Percentiles rank a stretch among this genome's conserved stretches.
These are phyloP conservation scores for Didymella pomorum DNA, from an alignment of 2,329 filamentous ascomycete species.

Conservation along the genomic window DNA sequence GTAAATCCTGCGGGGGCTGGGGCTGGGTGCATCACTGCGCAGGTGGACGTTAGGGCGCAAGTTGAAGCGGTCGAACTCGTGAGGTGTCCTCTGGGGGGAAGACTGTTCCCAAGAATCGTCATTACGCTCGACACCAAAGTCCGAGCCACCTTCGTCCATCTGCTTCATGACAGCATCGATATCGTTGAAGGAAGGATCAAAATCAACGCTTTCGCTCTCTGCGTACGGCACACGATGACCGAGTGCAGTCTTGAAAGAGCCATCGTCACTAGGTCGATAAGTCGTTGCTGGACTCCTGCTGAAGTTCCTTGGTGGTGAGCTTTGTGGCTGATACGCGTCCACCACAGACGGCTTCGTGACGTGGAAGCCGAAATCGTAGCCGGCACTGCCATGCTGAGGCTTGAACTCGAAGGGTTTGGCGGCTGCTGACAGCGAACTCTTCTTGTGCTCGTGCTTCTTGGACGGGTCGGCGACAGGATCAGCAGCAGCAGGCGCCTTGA, in stretches of 20 bases:
- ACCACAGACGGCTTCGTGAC: slow-evolving; percentile 49
- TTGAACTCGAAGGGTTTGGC: slow-evolving; percentile 72
- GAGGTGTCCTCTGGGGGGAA: slow-evolving; percentile 44
- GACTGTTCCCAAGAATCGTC: slow-evolving; percentile 54
- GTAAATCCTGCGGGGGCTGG: slow-evolving; percentile 67
- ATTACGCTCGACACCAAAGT: slow-evolving; percentile 75
- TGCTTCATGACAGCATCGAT: slow-evolving; percentile 94
- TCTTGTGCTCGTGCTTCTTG: slow-evolving; percentile 46
- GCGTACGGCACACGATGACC: slow-evolving; percentile 41
- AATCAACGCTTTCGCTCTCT: slow-evolving; percentile 49
- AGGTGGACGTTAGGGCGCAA: slow-evolving; percentile 53
- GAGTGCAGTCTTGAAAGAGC: slow-evolving; percentile 50
- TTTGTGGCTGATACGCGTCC: slow-evolving; percentile 16
- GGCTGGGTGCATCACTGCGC: slow-evolving; percentile 76
- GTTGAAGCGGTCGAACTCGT: slow-evolving; percentile 43
- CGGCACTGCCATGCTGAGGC: slow-evolving; percentile 38
- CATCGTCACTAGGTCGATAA: slow-evolving; percentile 52
- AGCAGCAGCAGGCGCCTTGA: slow-evolving; percentile 31
- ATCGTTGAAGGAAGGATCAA: slow-evolving; percentile 72
- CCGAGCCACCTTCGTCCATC: slow-evolving; percentile 75
- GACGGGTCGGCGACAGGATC: slow-evolving; percentile 40
- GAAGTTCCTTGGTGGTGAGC: slow-evolving; percentile 30
- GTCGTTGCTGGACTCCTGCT: slow-evolving; percentile 52
- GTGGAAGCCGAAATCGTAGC: slow-evolving; percentile 51
- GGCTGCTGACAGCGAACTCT: slow-evolving; percentile 71